These are phyloP conservation scores for Fraxinus paxiana DNA, from an alignment of 305 asterid species.

Conservation along the genomic window DNA sequence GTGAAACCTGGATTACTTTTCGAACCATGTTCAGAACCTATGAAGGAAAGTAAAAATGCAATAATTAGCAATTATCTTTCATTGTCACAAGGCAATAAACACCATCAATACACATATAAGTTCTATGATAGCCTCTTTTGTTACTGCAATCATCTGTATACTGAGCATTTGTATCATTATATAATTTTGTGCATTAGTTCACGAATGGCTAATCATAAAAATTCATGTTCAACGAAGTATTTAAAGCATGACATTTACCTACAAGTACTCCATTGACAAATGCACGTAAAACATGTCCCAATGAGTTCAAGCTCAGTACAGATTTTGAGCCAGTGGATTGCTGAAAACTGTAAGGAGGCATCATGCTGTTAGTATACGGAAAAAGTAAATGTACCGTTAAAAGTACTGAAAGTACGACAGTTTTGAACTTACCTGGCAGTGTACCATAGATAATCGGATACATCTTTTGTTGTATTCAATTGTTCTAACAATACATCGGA, in stretches of 20 bases:
- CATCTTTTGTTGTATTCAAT: constrained; percentile 68
- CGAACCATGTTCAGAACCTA: constrained; percentile 70
- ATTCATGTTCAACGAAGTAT: background rate
- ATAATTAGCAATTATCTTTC: background rate
- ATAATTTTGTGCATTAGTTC: background rate
- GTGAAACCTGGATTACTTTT: constrained; percentile 37
- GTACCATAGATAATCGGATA: constrained; percentile 88
- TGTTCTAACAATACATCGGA: constrained; percentile 66
- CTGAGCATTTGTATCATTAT: background rate
- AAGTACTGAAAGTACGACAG: background rate
- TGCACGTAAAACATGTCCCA: constrained; percentile 63
- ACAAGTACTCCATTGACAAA: constrained; percentile 58
- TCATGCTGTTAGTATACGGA: constrained; percentile 13
- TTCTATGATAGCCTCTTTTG: background rate
- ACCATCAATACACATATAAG: background rate
- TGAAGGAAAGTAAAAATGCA: background rate
- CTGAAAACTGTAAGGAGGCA: constrained; percentile 39
- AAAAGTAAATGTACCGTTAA: background rate
- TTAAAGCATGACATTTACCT: constrained; percentile 38
- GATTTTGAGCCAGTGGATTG: constrained; percentile 30
- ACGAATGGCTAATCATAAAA: background rate
- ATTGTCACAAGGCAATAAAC: background rate
- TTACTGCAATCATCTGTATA: background rate
- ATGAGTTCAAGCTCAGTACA: constrained; percentile 48
- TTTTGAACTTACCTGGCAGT: constrained; percentile 46